Evolutionary conservation across 2,329 filamentous ascomycete genomes (phyloP).

Genomic region (Didymella lethalis): DNA sequence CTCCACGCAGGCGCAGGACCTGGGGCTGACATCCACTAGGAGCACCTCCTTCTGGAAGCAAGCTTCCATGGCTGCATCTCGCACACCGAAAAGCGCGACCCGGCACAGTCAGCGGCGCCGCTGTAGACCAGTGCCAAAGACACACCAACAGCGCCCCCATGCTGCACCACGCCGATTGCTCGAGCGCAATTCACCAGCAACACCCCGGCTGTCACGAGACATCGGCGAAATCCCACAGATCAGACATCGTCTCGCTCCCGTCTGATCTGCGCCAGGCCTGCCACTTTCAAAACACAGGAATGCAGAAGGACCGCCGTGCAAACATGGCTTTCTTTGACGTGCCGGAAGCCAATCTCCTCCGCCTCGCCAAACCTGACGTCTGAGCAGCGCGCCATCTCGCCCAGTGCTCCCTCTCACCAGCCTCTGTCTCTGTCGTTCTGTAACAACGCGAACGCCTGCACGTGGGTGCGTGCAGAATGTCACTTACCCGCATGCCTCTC

Average conservation of each 20-base stretch:
- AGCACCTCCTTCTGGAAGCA: conserved; percentile 15
- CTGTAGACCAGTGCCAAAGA: not conserved
- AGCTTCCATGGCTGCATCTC: conserved; percentile 5
- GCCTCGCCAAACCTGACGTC: conserved; percentile 3
- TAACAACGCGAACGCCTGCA: conserved; percentile 13
- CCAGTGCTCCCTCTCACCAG: conserved; percentile 1
- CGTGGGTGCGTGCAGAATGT: conserved; percentile 12
- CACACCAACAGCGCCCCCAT: conserved; percentile 5
- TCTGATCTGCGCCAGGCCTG: conserved; percentile 24
- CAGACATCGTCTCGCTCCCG: conserved; percentile 24
- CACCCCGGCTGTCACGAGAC: conserved; percentile 24
- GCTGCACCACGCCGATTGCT: conserved; percentile 20
- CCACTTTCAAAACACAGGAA: conserved; percentile 21
- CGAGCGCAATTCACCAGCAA: conserved; percentile 16
- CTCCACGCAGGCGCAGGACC: conserved; percentile 19
- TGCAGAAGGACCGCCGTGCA: conserved; percentile 12
- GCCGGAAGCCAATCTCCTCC: conserved; percentile 15
- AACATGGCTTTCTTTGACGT: conserved; percentile 8
- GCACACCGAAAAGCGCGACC: conserved; percentile 5
- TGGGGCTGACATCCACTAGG: conserved; percentile 18
- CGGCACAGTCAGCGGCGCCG: conserved; percentile 6
- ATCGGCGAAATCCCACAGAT: conserved; percentile 22
- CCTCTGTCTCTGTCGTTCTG: not conserved
- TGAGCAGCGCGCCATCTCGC: conserved; percentile 11
- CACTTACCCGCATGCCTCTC: conserved; percentile 13